These are phyloP conservation scores for Dipodascopsis tothii DNA, from an alignment of 805 yeast species.

Conservation along the genomic window DNA sequence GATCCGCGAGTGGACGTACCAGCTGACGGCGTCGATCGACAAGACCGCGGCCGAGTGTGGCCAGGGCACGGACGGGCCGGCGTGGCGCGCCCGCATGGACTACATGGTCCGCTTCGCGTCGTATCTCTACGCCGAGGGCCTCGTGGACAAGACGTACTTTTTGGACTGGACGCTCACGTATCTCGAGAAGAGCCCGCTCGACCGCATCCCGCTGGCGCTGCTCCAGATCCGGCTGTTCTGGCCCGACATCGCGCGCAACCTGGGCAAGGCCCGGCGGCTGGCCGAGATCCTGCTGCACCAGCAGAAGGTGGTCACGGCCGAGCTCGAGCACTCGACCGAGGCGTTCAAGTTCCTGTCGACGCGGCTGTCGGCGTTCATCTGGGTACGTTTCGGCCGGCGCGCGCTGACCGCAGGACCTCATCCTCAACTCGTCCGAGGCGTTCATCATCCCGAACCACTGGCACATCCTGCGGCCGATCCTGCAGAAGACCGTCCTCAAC, in stretches of 20 bases:
- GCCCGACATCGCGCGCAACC: slow-evolving; percentile 52
- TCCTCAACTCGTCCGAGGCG: slow-evolving; percentile 26
- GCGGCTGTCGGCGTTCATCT: slow-evolving; percentile 33
- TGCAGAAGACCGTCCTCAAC: slow-evolving; percentile 25
- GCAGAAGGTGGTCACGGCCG: slow-evolving; percentile 33
- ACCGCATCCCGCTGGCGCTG: slow-evolving; percentile 41
- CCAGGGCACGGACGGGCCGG: slow-evolving; percentile 14
- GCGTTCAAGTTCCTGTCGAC: slow-evolving; percentile 26
- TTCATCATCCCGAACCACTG: slow-evolving; percentile 32
- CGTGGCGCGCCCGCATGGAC: slow-evolving; percentile 46
- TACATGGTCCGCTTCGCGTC: slow-evolving; percentile 55
- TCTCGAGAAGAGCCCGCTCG: slow-evolving; percentile 37
- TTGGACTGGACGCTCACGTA: slow-evolving; percentile 56
- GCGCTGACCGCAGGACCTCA: slow-evolving; percentile 15
- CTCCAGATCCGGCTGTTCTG: slow-evolving; percentile 62
- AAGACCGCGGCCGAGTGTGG: slow-evolving; percentile 42
- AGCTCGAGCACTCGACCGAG: slow-evolving; percentile 29
- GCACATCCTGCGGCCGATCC: slow-evolving; percentile 26
- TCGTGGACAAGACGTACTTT: slow-evolving; percentile 57
- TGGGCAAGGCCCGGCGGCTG: slow-evolving; percentile 55
- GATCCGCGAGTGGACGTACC: slow-evolving; percentile 86
- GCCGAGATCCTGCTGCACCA: slow-evolving; percentile 50
- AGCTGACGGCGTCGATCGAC: slow-evolving; percentile 55
- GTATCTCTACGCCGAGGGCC: slow-evolving; percentile 58
- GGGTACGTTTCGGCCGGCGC: background rate